Conservation (phyloP, 139 green algal genomes). For the Chlamydomonas sphaeroides region DNA sequence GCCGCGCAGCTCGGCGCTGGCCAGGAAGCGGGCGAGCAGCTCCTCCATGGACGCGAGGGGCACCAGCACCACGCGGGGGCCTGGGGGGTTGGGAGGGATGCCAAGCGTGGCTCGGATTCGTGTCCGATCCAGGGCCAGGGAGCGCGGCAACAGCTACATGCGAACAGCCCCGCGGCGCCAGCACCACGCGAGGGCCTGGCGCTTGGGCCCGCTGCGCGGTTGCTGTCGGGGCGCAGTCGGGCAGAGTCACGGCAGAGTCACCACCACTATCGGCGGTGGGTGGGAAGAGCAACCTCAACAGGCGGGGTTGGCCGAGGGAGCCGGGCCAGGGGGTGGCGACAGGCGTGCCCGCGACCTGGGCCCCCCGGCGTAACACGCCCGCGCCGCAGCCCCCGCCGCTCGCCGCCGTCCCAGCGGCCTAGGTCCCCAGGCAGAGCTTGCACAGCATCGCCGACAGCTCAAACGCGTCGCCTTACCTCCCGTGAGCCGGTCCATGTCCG, state of each 20-base stretch:
- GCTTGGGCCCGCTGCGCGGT: too few species aligned
- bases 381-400: not conserved
- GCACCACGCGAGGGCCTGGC: too few species aligned
- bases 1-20: not conserved
- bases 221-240: not conserved
- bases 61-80: slow-evolving; percentile 8
- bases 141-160: not conserved
- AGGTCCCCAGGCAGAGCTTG: not conserved
- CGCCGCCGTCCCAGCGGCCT: not conserved
- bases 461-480: not conserved
- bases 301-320: too few species aligned
- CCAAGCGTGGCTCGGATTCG: not conserved
- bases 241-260: too few species aligned
- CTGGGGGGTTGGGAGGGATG: not conserved
- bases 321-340: too few species aligned
- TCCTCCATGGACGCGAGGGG: not conserved
- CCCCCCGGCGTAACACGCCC: not conserved
- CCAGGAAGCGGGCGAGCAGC: not conserved
- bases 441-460: not conserved
- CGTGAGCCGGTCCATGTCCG: not conserved
- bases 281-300: too few species aligned
- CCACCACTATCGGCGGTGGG: too few species aligned
- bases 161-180: too few species aligned
- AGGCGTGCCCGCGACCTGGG: too few species aligned
- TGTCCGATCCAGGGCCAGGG: not conserved